Evolutionary conservation across 176 grass and related monocot genomes (phyloP), one percentile per base, ranked within the genome.

Genomic region (Triticum monococcum): DNA sequence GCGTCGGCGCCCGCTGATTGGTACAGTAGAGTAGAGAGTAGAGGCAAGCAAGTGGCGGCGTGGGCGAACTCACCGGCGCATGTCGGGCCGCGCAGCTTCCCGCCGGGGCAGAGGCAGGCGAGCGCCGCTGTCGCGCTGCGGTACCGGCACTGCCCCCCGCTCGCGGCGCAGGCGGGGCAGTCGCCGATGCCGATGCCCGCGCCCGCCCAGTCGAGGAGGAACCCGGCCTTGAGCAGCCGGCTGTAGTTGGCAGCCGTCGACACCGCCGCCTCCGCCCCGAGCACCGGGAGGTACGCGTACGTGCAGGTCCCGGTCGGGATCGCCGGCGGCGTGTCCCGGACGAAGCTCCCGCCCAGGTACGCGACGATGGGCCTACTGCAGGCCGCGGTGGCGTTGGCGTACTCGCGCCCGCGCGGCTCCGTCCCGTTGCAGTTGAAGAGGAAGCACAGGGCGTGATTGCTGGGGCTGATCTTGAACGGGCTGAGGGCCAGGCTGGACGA

Each of bases 91-190:
- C n/a, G 9, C 16, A 1, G 70, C 36, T 9, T 30, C 5, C 25
- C 20, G 13, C 77, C 79, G 63, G 63, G 12, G 72, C 72, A 73
- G 41, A 77, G 13, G 77, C 95, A 97, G 41, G 92, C 43, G 26
- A 97, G 81, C 43, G 30, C 37, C 18, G 0, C 33, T 5, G n/a
- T 16, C 1, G 6, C 1, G 86, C 1, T 59, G 6, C 57, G 3
- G 76, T 87, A 91, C 23, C 92, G 86, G 69, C 92, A 97, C 77
- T 32, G 50, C 1, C 90, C 95, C 1, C 87, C 91, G 64, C 67
- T 92, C 0, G 5, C 8, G 25, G 13, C 35, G 76, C 95, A 82
- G 0, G 54, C 2, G 5, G 3, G 11, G 78, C 71, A 86, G 50
- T 78, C 33, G 11, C 84, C 84, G 24, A 81, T 20, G 11, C 0